Evolutionary conservation across 23 red algal genomes (phyloP).

Genomic region (Gracilaria domingensis): DNA sequence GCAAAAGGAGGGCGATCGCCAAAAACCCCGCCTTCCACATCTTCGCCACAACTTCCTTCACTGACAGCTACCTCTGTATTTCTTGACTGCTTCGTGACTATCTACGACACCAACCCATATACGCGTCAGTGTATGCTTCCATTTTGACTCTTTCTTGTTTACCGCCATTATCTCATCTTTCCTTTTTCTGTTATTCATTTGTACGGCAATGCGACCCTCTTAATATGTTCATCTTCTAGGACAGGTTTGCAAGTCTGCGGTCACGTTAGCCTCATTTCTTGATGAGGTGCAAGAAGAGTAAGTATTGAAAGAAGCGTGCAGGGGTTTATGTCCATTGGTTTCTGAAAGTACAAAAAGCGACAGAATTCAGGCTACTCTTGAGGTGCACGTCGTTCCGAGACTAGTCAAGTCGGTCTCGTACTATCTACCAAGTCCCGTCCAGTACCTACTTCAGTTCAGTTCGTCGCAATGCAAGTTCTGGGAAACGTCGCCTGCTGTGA

Average conservation of each 20-base stretch:
- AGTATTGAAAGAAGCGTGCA: constrained; percentile 85
- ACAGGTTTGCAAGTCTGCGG: constrained; percentile 84
- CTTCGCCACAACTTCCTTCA: neutral
- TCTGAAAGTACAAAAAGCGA: constrained; percentile 96
- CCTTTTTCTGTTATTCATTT: neutral
- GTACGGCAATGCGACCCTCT: neutral
- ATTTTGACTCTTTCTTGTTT: neutral
- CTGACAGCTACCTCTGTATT: neutral
- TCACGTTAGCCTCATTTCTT: constrained; percentile 62
- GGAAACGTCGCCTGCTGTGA: constrained; percentile 98
- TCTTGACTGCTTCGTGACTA: neutral
- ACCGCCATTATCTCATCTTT: no score
- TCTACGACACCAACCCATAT: neutral
- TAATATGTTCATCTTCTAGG: neutral
- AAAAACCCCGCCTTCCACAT: neutral
- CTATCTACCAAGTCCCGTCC: constrained; percentile 63
- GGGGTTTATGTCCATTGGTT: constrained; percentile 91
- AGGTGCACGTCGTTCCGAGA: constrained; percentile 89
- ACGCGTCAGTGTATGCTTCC: neutral
- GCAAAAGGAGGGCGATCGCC: no score
- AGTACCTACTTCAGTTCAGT: constrained; percentile 86
- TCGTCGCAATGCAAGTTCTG: constrained; percentile 92
- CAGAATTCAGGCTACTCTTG: constrained; percentile 93
- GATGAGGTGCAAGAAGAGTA: constrained; percentile 84
- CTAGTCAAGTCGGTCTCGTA: constrained; percentile 80